phyloP scores from a whole-genome alignment of 2,329 filamentous ascomycete species.

The Fonsecaea pugnacius region DNA sequence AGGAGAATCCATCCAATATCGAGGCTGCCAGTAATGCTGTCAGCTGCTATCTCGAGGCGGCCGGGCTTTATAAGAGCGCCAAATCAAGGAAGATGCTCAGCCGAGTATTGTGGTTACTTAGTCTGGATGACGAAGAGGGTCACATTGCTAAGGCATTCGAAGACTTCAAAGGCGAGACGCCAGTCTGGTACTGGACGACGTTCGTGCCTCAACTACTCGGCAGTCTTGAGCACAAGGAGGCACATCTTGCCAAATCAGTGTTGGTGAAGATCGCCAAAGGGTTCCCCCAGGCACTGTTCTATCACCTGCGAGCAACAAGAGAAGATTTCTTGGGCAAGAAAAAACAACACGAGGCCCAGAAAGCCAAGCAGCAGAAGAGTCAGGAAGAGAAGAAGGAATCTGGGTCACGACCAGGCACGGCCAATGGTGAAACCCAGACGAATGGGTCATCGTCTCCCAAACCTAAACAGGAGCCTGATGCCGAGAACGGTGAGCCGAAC shows the following conservation, averaged over 20 bases:
- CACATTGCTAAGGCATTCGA: conserved; percentile 85
- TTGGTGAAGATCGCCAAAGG: conserved; percentile 92
- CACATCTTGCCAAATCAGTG: conserved; percentile 80
- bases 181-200: conserved; percentile 99
- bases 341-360: conserved; percentile 56
- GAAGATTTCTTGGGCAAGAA: conserved; percentile 94
- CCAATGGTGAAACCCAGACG: conserved; percentile 48
- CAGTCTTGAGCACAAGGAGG: conserved; percentile 88
- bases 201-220: conserved; percentile 96
- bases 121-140: conserved; percentile 85
- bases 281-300: conserved; percentile 94
- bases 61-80: conserved; percentile 93
- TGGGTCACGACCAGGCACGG: conserved; percentile 48
- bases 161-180: conserved; percentile 95
- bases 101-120: conserved; percentile 92
- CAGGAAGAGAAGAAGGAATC: conserved; percentile 29
- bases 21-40: conserved; percentile 87
- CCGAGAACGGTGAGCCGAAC: conserved; percentile 51
- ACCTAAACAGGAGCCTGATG: conserved; percentile 60
- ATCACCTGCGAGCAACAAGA: conserved; percentile 87
- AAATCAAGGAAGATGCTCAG: conserved; percentile 94
- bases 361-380: conserved; percentile 28
- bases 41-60: conserved; percentile 94
- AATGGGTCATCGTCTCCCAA: conserved; percentile 43
- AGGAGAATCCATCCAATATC: conserved; percentile 80